These are phyloP conservation scores for Citrus mangshanensis DNA, from an alignment of 345 rosid genomes.

Conservation along the genomic window DNA sequence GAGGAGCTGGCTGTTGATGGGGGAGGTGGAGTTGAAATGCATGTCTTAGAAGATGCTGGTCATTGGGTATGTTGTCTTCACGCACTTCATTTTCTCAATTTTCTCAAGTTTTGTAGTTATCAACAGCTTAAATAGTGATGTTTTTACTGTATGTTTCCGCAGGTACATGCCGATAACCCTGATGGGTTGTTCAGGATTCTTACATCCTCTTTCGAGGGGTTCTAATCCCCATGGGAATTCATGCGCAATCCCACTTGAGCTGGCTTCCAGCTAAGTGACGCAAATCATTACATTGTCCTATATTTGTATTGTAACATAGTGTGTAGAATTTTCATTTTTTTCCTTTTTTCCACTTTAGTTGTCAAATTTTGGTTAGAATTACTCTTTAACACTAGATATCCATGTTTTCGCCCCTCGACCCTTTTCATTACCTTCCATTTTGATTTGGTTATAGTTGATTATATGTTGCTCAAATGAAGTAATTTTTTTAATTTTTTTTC, in stretches of 20 bases:
- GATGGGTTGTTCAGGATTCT: constrained; percentile 92
- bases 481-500: neutral
- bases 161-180: constrained; percentile 97
- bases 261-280: neutral
- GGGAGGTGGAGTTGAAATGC: constrained; percentile 94
- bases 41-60: constrained; percentile 96
- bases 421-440: neutral
- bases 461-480: neutral
- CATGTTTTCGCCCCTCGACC: neutral
- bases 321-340: neutral
- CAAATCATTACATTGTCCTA: neutral
- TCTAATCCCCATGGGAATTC: constrained; percentile 27
- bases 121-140: neutral
- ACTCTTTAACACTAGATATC: neutral
- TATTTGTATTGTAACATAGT: neutral
- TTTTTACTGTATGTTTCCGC: neutral
- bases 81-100: constrained; percentile 8
- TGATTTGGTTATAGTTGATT: neutral
- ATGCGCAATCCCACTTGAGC: neutral
- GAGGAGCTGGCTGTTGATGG: constrained; percentile 84
- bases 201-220: constrained; percentile 64
- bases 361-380: neutral
- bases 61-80: constrained; percentile 65
- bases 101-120: neutral
- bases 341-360: neutral